Evolutionary conservation across 805 yeast genomes (phyloP).

Genomic region (Metschnikowia borealis): DNA sequence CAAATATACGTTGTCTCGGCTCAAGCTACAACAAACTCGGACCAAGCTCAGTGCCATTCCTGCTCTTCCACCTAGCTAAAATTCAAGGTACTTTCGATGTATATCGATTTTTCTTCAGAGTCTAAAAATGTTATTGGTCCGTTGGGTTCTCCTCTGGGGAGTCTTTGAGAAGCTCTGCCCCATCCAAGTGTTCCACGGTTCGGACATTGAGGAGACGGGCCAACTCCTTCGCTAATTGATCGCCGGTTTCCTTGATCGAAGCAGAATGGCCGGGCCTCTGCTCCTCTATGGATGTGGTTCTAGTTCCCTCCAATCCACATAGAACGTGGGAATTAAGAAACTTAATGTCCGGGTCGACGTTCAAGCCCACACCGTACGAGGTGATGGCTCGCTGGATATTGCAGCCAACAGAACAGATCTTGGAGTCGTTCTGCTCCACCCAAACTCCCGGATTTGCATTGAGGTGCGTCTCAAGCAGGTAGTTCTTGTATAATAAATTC

Average conservation of each 20-base stretch:
- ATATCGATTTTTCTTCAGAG: too few relatives aligned
- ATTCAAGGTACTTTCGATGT: neutral
- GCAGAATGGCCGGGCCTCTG: conserved; percentile 15
- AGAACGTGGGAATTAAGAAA: conserved; percentile 70
- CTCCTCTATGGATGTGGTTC: conserved; percentile 33
- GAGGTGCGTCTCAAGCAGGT: conserved; percentile 43
- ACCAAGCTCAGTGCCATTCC: conserved; percentile 14
- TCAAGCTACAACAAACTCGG: conserved; percentile 17
- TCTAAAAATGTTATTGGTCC: neutral
- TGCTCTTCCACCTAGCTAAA: conserved; percentile 8
- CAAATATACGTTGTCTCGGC: conserved; percentile 33
- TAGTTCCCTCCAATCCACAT: conserved; percentile 73
- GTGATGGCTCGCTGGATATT: conserved; percentile 81
- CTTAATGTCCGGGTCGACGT: conserved; percentile 67
- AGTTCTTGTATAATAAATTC: conserved; percentile 36
- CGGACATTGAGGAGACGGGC: conserved; percentile 31
- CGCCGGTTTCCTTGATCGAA: conserved; percentile 25
- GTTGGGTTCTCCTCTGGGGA: neutral
- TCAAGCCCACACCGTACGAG: conserved; percentile 85
- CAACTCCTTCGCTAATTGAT: conserved; percentile 33
- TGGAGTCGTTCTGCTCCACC: conserved; percentile 47
- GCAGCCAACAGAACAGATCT: conserved; percentile 87
- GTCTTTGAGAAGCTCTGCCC: conserved; percentile 21
- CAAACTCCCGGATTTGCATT: conserved; percentile 88
- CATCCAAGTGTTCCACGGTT: conserved; percentile 34